Evolutionary conservation across 345 rosid species (phyloP).

Genomic region (Lumnitzera racemosa): DNA sequence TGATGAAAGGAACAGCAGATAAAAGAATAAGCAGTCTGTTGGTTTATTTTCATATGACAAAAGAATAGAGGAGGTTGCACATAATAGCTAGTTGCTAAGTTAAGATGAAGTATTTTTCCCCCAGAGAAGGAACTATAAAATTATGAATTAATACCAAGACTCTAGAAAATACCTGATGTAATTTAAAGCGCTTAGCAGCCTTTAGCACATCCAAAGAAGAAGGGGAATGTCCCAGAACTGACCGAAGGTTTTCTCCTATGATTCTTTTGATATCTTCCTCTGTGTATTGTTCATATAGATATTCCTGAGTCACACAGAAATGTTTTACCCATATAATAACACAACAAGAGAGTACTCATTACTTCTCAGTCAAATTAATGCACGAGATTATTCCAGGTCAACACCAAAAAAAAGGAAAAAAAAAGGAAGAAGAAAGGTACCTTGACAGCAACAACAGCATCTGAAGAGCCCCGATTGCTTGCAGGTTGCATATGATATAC

Average conservation of each 20-base stretch:
- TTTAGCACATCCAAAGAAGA: slow-evolving; percentile 76
- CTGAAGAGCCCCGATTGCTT: slow-evolving; percentile 42
- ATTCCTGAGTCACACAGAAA: slow-evolving; percentile 30
- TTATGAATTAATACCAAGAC: neutral
- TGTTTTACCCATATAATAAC: neutral
- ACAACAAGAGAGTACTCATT: neutral
- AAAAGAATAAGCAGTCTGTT: too few species aligned
- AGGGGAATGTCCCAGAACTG: slow-evolving; percentile 53
- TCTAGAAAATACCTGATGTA: slow-evolving; percentile 56
- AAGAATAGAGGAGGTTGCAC: too few species aligned
- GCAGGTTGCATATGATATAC: slow-evolving; percentile 48
- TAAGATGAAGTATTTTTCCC: too few species aligned
- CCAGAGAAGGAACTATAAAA: too few species aligned
- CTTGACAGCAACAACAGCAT: slow-evolving; percentile 86
- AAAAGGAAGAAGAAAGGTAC: slow-evolving; percentile 23
- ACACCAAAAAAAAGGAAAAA: too few species aligned
- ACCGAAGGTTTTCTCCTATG: slow-evolving; percentile 36
- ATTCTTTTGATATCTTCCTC: slow-evolving; percentile 72
- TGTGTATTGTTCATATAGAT: slow-evolving; percentile 62
- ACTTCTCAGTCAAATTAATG: too few species aligned
- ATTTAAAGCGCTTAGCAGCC: slow-evolving; percentile 69
- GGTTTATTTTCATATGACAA: too few species aligned
- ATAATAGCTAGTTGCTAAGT: too few species aligned
- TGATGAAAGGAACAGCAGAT: too few species aligned
- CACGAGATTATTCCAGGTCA: slow-evolving; percentile 2